These are phyloP conservation scores for Xerocomellus amylosporus DNA, from an alignment of 768 basidiomycete species.

Conservation along the genomic window DNA sequence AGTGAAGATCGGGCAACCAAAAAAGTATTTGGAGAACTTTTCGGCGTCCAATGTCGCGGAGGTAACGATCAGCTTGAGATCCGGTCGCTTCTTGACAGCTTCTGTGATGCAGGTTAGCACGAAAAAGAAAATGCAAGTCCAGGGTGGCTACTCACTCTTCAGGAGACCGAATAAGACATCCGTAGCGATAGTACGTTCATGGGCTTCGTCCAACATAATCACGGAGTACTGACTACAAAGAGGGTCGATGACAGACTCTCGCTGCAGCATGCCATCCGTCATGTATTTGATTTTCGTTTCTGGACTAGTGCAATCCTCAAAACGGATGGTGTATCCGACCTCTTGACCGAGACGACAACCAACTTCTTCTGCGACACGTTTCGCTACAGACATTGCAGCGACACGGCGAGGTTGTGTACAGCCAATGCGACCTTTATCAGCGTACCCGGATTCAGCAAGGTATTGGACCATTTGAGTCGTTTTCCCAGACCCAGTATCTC, in stretches of 20 bases:
- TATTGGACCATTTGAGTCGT: constrained; percentile 99
- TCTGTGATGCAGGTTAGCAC: constrained; percentile 49
- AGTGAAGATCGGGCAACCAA: constrained; percentile 97
- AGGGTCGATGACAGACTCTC: constrained; percentile 95
- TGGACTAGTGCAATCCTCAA: constrained; percentile 98
- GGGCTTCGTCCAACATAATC: constrained; percentile 98
- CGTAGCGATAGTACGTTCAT: constrained; percentile 97
- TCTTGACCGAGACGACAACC: constrained; percentile 97
- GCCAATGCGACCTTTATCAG: constrained; percentile 87
- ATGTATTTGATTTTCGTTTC: constrained; percentile 99
- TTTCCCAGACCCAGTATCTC: constrained; percentile 98
- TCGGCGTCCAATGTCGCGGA: constrained; percentile 99
- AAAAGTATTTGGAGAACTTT: constrained; percentile 99
- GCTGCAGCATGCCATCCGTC: constrained; percentile 99
- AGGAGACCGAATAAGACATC: constrained; percentile 95
- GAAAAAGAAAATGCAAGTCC: not conserved
- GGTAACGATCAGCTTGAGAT: constrained; percentile 96
- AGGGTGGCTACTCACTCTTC: constrained; percentile 45
- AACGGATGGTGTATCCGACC: constrained; percentile 98
- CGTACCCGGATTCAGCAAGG: constrained; percentile 90
- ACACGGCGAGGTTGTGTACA: constrained; percentile 99
- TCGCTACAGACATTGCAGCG: constrained; percentile 98
- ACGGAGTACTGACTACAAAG: constrained; percentile 91
- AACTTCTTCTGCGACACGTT: constrained; percentile 97
- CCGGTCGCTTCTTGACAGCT: constrained; percentile 90